Evolutionary conservation across 1,284 basidiomycete species (phyloP), one percentile per base, ranked within the genome.

Genomic region (Thelephora terrestris): DNA sequence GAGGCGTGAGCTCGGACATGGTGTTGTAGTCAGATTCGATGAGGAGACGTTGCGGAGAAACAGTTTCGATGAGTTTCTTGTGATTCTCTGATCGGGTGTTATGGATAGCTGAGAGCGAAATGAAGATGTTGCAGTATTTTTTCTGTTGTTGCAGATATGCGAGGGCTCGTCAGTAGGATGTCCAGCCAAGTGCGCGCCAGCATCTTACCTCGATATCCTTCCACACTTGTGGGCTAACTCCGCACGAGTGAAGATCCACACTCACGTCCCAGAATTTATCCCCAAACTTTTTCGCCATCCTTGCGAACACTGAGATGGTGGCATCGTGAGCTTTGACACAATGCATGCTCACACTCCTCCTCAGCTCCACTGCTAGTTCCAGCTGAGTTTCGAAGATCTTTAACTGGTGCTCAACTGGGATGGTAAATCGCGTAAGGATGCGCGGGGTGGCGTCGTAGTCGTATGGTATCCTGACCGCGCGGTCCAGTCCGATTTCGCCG

Each of bases 401-500:
- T 6, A 86, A 55, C 58, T 92, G 89, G 61, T 92, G 90, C 21
- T 74, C 70, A 38, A 89, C 61, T 10, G 87, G 85, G 17, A 84
- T 76, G 17, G 71, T 72, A 61, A 91, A 87, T 2, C 76, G 76
- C 3, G 85, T 81, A 42, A 88, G 64, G 53, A 69, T 63, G 24
- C 76, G 71, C 2, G 69, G 69, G 45, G 53, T 50, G 1, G 56
- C 36, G 59, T 65, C 65, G 34, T 67, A 71, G 47, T 78, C 65
- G 51, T 74, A 71, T 0, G 87, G 81, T 16, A 92, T 70, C 29
- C 82, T 78, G 53, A 83, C 85, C 7, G 71, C 70, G 37, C 82
- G 78, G 63, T 92, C 89, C 42, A 92, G 63, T 3, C 89, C 89
- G 7, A 92, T 81, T 68, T 92, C 90, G 38, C 89, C 89, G 4